Evolutionary conservation across 768 basidiomycete genomes (phyloP).

Genomic region (Xanthoconium stramineum): DNA sequence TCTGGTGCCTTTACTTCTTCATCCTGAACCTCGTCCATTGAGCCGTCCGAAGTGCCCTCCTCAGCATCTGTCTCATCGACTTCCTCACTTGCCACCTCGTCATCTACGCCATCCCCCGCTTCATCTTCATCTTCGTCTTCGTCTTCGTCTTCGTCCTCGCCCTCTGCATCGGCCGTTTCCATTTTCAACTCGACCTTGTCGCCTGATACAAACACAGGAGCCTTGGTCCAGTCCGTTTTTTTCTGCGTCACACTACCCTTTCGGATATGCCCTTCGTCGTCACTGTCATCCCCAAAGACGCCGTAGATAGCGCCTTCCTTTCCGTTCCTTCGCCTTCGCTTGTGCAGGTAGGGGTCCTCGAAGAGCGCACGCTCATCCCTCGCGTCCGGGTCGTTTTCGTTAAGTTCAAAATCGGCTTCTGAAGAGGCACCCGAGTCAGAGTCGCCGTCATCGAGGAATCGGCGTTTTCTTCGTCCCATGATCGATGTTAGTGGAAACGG

Average conservation of each 20-base stretch:
- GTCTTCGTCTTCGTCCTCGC: slow-evolving; percentile 38
- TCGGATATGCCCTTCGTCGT: slow-evolving; percentile 47
- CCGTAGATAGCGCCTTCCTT: slow-evolving; percentile 79
- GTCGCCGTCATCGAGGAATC: slow-evolving; percentile 68
- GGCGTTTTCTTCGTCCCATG: slow-evolving; percentile 78
- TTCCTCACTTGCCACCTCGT: slow-evolving; percentile 32
- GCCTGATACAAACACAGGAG: slow-evolving; percentile 70
- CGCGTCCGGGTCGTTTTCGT: slow-evolving; percentile 55
- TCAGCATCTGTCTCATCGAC: slow-evolving; percentile 39
- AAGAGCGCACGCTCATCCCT: slow-evolving; percentile 75
- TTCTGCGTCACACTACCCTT: slow-evolving; percentile 31
- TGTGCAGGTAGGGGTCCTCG: slow-evolving; percentile 71
- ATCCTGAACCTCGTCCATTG: slow-evolving; percentile 33
- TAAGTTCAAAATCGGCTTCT: slow-evolving; percentile 46
- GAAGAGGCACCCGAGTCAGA: slow-evolving; percentile 76
- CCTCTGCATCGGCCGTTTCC: slow-evolving; percentile 37
- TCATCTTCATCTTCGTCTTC: slow-evolving; percentile 36
- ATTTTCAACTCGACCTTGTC: slow-evolving; percentile 41
- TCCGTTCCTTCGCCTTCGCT: slow-evolving; percentile 59
- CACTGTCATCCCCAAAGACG: slow-evolving; percentile 68
- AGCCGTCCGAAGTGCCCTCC: slow-evolving; percentile 30
- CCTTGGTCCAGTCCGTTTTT: slow-evolving; percentile 69
- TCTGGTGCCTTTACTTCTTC: slow-evolving; percentile 33
- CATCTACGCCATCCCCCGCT: slow-evolving; percentile 35
- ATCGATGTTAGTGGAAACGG: background rate